phyloP scores from a whole-genome alignment of 2,329 filamentous ascomycete species.

The Diaporthe eres region DNA sequence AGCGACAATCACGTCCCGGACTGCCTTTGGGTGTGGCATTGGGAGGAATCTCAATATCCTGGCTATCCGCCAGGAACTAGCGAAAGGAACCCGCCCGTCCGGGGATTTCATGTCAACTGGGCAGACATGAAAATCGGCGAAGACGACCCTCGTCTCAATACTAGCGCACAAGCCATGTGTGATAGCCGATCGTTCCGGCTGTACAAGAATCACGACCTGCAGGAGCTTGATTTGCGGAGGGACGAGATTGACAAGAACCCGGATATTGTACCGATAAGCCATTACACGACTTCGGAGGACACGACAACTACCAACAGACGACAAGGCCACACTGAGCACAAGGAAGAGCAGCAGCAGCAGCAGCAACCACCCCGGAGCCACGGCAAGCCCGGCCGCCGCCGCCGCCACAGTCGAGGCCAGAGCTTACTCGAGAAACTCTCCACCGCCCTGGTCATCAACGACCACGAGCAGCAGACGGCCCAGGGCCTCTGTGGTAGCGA shows the following conservation, averaged over 20 bases:
- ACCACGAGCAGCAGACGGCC: conserved; percentile 5
- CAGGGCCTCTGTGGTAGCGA: not conserved
- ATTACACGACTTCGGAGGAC: not conserved
- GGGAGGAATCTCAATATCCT: too few species aligned
- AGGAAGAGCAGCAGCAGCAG: too few species aligned
- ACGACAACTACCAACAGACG: not conserved
- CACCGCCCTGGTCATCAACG: not conserved
- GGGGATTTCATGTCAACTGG: not conserved
- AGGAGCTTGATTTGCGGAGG: not conserved
- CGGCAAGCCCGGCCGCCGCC: not conserved
- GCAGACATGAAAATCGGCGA: not conserved
- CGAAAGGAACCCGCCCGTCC: not conserved
- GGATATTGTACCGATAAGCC: not conserved
- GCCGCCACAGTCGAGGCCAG: not conserved
- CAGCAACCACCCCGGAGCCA: too few species aligned
- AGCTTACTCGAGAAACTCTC: not conserved
- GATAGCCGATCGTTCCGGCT: not conserved
- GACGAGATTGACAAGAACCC: not conserved
- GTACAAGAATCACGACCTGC: not conserved
- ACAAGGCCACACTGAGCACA: not conserved
- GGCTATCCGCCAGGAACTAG: not conserved
- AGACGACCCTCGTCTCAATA: not conserved
- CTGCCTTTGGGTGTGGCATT: not conserved
- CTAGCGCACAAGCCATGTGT: not conserved
- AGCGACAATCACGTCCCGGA: not conserved